Evolutionary conservation across 768 basidiomycete species (phyloP), one percentile per base, ranked within the genome.

Genomic region (Chalciporus sphaerocephalus): DNA sequence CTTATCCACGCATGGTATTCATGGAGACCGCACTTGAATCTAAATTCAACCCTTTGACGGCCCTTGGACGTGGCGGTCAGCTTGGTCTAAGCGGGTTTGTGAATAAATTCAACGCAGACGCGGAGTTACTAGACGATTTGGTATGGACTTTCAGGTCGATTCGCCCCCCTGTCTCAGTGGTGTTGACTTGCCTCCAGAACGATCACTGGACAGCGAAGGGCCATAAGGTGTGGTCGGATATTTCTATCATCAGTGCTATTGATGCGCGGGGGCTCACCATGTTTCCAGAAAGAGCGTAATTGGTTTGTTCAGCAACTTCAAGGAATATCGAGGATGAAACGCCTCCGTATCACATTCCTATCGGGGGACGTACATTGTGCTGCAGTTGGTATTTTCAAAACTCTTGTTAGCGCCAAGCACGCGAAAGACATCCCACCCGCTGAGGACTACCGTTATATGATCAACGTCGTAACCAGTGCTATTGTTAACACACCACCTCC

Each of bases 401-500:
- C 87, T 2, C 69, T 85, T 34, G 72, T 69, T 46, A 67, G 67
- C 47, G 61, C 57, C 3, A 83, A 80, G 57, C 72, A 73, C 3
- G 76, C 74, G 37, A 53, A 24, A 16, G 65, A 66, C 8, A 37
- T 85, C 6, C 61, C 70, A 3, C 81, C 89, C 1, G 59, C 65
- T 2, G 52, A 64, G 20, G 96, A 97, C 63, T 70, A 81, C 59
- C 80, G 92, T 36, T 96, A 90, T 65, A 97, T 98, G 93, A 61
- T 94, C 38, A 94, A 95, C 54, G 69, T 93, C 25, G 78, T 91
- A 8, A 81, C 88, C 5, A 92, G 90, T 57, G 95, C 95, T 12
- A 98, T 99, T 52, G 95, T 99, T 38, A 95, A 96, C 60, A 96
- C 95, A 5, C 93, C 95, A 25, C 88, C 87, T 12, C 90, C 91